These are phyloP conservation scores for Yamadazyma kanchanaburiensis DNA, from an alignment of 1,139 yeast genomes.

Conservation along the genomic window DNA sequence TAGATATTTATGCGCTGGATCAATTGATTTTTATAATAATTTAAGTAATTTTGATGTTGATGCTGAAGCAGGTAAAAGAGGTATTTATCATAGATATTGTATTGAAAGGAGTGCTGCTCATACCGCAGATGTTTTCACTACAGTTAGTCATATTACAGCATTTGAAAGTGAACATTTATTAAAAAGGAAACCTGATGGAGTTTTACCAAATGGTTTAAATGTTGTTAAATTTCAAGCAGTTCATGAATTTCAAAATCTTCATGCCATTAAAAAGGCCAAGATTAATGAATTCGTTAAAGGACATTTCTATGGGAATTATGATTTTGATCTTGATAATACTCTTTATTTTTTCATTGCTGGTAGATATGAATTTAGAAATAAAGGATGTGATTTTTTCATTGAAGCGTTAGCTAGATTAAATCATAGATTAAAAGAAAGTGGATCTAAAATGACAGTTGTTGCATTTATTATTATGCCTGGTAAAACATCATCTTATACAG, in stretches of 20 bases:
- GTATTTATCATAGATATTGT: conserved; percentile 95
- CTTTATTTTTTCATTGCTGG: conserved; percentile 96
- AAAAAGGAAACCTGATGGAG: conserved; percentile 96
- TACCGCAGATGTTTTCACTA: conserved; percentile 94
- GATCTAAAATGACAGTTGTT: conserved; percentile 88
- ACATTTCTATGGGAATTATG: conserved; percentile 95
- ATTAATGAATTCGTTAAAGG: conserved; percentile 95
- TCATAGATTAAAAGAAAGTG: conserved; percentile 75
- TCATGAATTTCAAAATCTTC: conserved; percentile 96
- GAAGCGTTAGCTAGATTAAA: conserved; percentile 91
- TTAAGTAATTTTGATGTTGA: conserved; percentile 90
- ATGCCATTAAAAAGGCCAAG: conserved; percentile 85
- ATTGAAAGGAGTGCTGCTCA: conserved; percentile 97
- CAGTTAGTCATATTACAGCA: conserved; percentile 96
- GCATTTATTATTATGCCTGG: conserved; percentile 99
- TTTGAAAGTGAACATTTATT: conserved; percentile 89
- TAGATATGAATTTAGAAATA: conserved; percentile 92
- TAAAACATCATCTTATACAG: conserved; percentile 87
- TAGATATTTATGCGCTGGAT: conserved; percentile 93
- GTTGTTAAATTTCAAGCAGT: conserved; percentile 96
- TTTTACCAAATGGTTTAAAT: conserved; percentile 92
- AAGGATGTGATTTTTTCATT: conserved; percentile 94
- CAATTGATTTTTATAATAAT: conserved; percentile 92
- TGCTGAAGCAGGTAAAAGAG: conserved; percentile 96
- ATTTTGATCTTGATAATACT: conserved; percentile 91